These are phyloP conservation scores for Amorphotheca resinae DNA, from an alignment of 495 filamentous ascomycete species.

Conservation along the genomic window DNA sequence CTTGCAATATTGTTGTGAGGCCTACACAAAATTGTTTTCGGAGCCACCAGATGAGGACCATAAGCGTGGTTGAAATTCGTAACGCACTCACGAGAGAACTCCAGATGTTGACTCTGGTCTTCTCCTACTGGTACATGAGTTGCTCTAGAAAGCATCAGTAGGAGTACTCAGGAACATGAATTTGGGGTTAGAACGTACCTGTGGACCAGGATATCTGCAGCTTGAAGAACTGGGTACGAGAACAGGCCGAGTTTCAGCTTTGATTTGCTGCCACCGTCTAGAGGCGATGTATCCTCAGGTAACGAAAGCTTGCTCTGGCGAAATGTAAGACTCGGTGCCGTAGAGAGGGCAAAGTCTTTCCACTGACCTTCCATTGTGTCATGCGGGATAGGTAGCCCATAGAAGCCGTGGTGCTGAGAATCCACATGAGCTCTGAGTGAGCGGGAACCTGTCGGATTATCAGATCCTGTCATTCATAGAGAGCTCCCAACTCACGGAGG, in stretches of 20 bases:
- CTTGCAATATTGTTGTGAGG: constrained; percentile 3
- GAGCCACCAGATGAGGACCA: constrained; percentile 47
- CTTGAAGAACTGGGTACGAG: constrained; percentile 91
- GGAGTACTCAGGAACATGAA: neutral
- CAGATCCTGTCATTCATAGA: neutral
- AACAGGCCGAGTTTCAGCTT: constrained; percentile 81
- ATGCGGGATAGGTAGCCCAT: constrained; percentile 85
- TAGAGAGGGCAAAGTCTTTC: neutral
- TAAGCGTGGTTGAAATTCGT: constrained; percentile 73
- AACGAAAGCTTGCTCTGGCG: constrained; percentile 56
- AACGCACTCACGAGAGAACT: constrained; percentile 76
- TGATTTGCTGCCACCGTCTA: constrained; percentile 38
- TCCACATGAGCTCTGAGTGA: constrained; percentile 91
- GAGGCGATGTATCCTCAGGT: constrained; percentile 37
- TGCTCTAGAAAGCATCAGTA: constrained; percentile 33
- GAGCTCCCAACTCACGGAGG: neutral
- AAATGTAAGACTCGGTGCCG: neutral
- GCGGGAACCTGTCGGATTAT: constrained; percentile 43
- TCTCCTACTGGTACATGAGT: constrained; percentile 95
- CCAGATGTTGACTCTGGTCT: constrained; percentile 87
- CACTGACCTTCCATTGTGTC: constrained; percentile 92
- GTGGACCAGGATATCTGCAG: constrained; percentile 86
- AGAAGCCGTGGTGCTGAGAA: constrained; percentile 75
- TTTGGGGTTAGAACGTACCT: constrained; percentile 32
- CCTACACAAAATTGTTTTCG: constrained; percentile 65